phyloP scores from a whole-genome alignment of 495 filamentous ascomycete genomes.

The Neurospora sp. region DNA sequence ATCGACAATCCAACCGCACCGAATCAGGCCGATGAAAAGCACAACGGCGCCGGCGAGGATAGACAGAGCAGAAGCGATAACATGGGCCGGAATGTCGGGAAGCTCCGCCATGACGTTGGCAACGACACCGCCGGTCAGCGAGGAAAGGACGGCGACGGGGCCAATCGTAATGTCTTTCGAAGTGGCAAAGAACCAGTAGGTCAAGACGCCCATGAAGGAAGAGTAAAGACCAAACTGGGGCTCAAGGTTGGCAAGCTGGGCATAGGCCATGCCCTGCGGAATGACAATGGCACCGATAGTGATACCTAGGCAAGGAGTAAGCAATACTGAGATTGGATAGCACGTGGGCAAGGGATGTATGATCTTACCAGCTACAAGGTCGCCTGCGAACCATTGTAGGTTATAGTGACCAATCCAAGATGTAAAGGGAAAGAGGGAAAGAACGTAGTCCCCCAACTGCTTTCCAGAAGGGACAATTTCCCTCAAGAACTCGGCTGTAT shows the following conservation, averaged over 20 bases:
- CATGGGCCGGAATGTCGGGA: conserved; percentile 48
- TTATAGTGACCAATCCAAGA: conserved; percentile 88
- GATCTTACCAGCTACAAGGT: conserved; percentile 74
- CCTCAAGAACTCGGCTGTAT: conserved; percentile 57
- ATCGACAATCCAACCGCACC: conserved; percentile 88
- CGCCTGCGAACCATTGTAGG: conserved; percentile 74
- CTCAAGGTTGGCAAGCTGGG: conserved; percentile 65
- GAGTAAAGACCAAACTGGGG: conserved; percentile 88
- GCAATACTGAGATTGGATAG: neutral
- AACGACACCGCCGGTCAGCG: conserved; percentile 74
- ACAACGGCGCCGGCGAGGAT: conserved; percentile 79
- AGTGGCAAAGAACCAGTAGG: conserved; percentile 99
- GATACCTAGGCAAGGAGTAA: conserved; percentile 47
- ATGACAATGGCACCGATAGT: conserved; percentile 95
- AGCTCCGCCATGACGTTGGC: conserved; percentile 41
- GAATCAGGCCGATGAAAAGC: conserved; percentile 63
- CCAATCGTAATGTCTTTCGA: conserved; percentile 99
- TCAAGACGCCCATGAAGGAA: conserved; percentile 91
- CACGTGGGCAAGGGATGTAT: neutral
- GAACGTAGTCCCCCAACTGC: conserved; percentile 48
- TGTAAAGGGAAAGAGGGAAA: conserved; percentile 74
- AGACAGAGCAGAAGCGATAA: conserved; percentile 71
- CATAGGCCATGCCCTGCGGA: conserved; percentile 97
- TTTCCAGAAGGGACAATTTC: conserved; percentile 46
- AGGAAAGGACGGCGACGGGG: conserved; percentile 96